Evolutionary conservation across 148 eudicot species (phyloP), one percentile per base, ranked within the genome.

Genomic region (Spergularia marina): DNA sequence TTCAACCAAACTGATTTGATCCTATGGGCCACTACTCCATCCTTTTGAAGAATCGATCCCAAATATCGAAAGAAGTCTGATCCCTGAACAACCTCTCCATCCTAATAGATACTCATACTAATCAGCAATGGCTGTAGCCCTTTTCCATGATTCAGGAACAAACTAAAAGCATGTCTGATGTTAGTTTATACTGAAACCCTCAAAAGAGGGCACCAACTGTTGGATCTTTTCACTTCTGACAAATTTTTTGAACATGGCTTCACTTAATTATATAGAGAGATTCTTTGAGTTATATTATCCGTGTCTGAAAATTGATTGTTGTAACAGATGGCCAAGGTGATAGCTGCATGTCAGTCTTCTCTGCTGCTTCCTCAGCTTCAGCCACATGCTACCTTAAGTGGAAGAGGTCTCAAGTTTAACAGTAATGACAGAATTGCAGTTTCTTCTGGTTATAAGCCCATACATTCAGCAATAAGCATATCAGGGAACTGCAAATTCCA

Each of bases 251-350:
- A 47, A 39, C 13, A 12, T 75, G 56, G 21, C 65, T 56, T 66
- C 1, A 67, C 60, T 54, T 23, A 25, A 20, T 20, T 68, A 17
- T 36, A 23, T 52, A 70, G 62, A 56, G 64, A 12, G 16, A 5
- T n/a, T 66, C 5, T 53, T 65, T 54, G 52, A 16, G n/a, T 58
- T 53, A 40, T 67, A 11, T 57, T 63, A 54, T 13, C 53, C 13
- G 59, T 40, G 16, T 52, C 36, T 51, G 51, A 57, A 20, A 7
- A 34, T 12, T 58, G 1, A 65, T 13, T 65, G 70, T 40, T 58
- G 56, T 73, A 66, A 72, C 82, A 84, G 87, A 84, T 84, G 87
- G 84, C 87, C 47, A 77, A 52, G 72, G 54, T 81, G 55, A 51
- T 82, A 12, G 51, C 74, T 20, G 71, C 69, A 11, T 75, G 82